Evolutionary conservation across 495 filamentous ascomycete genomes (phyloP), one percentile per base, ranked within the genome.

Genomic region (Lindgomyces ingoldianus): DNA sequence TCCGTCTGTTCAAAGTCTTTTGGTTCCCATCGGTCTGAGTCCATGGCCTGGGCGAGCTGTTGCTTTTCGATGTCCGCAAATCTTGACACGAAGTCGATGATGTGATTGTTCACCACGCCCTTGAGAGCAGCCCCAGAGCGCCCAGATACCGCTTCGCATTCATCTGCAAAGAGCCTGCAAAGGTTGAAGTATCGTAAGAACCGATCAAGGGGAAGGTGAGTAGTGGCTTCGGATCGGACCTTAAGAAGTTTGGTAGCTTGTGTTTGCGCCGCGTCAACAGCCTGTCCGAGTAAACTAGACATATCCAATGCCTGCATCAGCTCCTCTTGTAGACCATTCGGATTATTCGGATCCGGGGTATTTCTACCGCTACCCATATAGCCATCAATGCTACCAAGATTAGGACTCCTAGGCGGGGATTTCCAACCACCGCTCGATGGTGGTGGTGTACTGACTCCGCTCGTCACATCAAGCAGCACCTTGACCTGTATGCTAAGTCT

Each of bases 81-180:
- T 3, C 83, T 79, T 30, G 85, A 81, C 47, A 97, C 88, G 67
- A 93, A 98, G 27, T 96, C 91, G 48, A 85, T 87, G 70, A 98
- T 97, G 61, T 98, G 94, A 51, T 84, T 86, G 65, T 96, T 93
- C 39, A 98, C 90, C 1, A 96, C 82, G 2, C 84, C 93, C 73
- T 96, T 96, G 26, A 98, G 79, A 1, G 87, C 82, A 4, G 86
- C 88, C 1, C 93, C 93, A 55, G 91, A 87, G 56, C 94, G 84
- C 2, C 94, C 94, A 14, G 91, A 96, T 16, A 97, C 91, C 2
- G 94, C 90, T 74, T 99, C 94, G 69, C 94, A 99, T 73, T 99
- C 94, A 68, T 96, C 95, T 8, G 91, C 91, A 70, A 98, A 99
- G 22, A 96, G 84, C 25, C 93, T 84, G 67, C 97, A 98, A 19